Percentiles rank a stretch among this genome's conserved stretches.
phyloP scores from a whole-genome alignment of 1,284 basidiomycete genomes.

The Cystobasidium pallidum region DNA sequence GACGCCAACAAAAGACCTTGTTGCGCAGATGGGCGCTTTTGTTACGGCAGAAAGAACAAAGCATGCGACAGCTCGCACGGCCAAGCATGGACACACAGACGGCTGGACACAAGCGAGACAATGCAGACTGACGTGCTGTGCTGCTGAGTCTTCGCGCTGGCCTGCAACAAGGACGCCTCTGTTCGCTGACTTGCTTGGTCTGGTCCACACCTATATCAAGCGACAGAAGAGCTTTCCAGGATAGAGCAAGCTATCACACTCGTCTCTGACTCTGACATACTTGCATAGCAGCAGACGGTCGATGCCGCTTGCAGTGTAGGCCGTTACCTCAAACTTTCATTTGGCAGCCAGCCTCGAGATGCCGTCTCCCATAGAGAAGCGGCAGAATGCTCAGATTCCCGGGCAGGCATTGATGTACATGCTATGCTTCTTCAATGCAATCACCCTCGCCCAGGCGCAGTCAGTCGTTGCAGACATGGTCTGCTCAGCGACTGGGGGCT shows the following conservation, averaged over 20 bases:
- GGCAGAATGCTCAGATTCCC: neutral
- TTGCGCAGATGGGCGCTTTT: neutral
- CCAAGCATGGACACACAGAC: neutral
- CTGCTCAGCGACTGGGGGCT: constrained; percentile 28
- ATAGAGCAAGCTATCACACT: too few species aligned
- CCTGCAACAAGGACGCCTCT: neutral
- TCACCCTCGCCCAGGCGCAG: neutral
- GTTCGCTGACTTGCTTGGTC: neutral
- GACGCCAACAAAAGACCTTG: neutral
- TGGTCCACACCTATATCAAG: neutral
- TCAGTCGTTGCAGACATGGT: constrained; percentile 27
- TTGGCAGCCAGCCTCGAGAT: neutral
- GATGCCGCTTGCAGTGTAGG: too few species aligned
- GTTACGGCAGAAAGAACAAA: neutral
- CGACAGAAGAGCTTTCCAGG: too few species aligned
- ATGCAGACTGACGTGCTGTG: neutral
- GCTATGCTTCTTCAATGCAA: neutral
- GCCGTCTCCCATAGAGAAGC: neutral
- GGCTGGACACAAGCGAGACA: neutral
- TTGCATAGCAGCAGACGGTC: neutral
- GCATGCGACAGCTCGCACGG: neutral
- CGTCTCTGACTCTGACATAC: neutral
- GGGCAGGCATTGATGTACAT: neutral
- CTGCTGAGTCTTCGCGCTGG: neutral
- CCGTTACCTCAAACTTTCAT: too few species aligned